Percentiles rank a stretch among this genome's conserved stretches.
phyloP scores from a whole-genome alignment of 371 early-diverging fungal genomes.

The Rhizopus microsporus region DNA sequence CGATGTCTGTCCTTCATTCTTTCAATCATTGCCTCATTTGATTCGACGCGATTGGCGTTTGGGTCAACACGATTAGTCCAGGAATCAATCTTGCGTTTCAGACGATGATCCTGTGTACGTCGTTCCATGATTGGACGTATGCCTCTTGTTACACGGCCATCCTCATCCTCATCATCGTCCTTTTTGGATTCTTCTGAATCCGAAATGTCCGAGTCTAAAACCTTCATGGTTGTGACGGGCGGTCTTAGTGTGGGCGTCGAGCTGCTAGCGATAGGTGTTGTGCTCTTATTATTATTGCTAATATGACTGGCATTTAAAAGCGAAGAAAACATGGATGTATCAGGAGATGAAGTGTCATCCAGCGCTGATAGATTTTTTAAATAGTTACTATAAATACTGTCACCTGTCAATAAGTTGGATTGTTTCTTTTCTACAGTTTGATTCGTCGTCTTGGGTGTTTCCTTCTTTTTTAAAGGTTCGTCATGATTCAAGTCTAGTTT shows the following conservation, averaged over 20 bases:
- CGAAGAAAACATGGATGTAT: slow-evolving; percentile 39
- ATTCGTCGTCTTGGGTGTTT: slow-evolving; percentile 6
- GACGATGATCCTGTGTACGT: slow-evolving; percentile 36
- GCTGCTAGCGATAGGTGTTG: slow-evolving; percentile 5
- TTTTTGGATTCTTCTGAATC: slow-evolving; percentile 27
- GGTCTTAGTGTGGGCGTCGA: slow-evolving; percentile 3
- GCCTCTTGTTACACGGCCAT: slow-evolving; percentile 28
- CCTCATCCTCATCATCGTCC: slow-evolving; percentile 20
- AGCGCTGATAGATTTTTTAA: slow-evolving; percentile 11
- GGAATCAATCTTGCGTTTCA: slow-evolving; percentile 40
- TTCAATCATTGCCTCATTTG: slow-evolving; percentile 39
- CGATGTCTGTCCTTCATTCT: slow-evolving; percentile 50
- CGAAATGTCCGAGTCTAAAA: slow-evolving; percentile 49
- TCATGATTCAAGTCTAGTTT: slow-evolving; percentile 26
- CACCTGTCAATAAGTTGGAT: slow-evolving; percentile 18
- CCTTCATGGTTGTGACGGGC: slow-evolving; percentile 25
- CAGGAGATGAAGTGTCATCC: slow-evolving; percentile 9
- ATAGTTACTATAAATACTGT: slow-evolving; percentile 46
- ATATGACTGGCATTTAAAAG: slow-evolving; percentile 11
- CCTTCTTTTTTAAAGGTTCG: slow-evolving; percentile 1
- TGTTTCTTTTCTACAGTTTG: neutral
- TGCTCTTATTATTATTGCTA: neutral
- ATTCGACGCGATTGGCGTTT: slow-evolving; percentile 29
- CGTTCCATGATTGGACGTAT: slow-evolving; percentile 46
- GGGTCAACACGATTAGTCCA: slow-evolving; percentile 43